phyloP scores from a whole-genome alignment of 331 rosid genomes.

The Cydonia oblonga region DNA sequence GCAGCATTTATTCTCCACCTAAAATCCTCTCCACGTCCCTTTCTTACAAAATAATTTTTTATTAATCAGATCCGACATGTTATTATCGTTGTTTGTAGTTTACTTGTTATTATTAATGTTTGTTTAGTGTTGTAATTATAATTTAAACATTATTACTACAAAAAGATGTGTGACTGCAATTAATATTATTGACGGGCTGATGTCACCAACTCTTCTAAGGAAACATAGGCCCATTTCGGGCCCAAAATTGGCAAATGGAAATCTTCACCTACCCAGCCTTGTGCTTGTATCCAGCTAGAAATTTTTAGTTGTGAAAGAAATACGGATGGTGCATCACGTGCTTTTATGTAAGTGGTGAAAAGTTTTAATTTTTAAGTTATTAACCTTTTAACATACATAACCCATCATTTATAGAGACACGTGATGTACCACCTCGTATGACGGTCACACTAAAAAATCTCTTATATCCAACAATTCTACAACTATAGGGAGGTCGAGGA shows the following conservation, averaged over 20 bases:
- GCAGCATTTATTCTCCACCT: conserved; percentile 9
- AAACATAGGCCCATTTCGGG: no score
- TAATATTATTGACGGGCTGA: neutral
- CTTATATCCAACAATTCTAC: no score
- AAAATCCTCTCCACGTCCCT: conserved; percentile 4
- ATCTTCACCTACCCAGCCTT: neutral
- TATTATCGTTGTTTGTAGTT: neutral
- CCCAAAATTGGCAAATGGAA: neutral
- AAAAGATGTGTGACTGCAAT: neutral
- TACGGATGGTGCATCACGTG: no score
- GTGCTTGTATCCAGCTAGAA: no score
- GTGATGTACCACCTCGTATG: no score
- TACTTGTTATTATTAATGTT: neutral
- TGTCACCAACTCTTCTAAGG: neutral
- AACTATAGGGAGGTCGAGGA: neutral
- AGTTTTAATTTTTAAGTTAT: no score
- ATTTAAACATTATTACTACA: neutral
- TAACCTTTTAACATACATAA: no score
- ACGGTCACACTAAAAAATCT: no score
- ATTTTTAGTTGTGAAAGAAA: no score
- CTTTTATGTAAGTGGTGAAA: no score
- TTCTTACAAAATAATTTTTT: neutral
- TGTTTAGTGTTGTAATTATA: neutral
- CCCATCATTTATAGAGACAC: no score
- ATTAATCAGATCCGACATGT: neutral